Percentiles rank a stretch among this genome's conserved stretches.
Evolutionary conservation across 805 yeast genomes (phyloP).

Genomic region (Kodamaea leandrae): DNA sequence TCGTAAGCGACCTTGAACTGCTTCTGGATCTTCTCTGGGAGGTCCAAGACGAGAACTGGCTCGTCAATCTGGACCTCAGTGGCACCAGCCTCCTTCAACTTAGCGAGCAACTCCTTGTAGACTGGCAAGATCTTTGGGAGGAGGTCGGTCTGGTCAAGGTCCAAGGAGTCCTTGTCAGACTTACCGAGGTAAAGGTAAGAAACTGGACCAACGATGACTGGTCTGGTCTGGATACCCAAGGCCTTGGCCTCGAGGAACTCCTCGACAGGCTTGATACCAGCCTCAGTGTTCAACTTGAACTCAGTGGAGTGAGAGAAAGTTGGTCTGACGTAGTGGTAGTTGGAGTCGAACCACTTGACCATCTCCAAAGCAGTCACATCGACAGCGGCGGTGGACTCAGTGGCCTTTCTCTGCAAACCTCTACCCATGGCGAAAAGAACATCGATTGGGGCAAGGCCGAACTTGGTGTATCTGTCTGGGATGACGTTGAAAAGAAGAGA

Average conservation of each 20-base stretch:
- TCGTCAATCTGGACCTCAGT: constrained; percentile 94
- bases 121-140: constrained; percentile 90
- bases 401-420: constrained; percentile 97
- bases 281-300: constrained; percentile 77
- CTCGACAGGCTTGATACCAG: constrained; percentile 91
- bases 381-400: constrained; percentile 81
- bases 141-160: constrained; percentile 87
- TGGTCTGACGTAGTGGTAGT: constrained; percentile 99
- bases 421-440: constrained; percentile 99
- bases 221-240: constrained; percentile 95
- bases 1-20: constrained; percentile 89
- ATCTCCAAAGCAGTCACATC: constrained; percentile 98
- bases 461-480: constrained; percentile 96
- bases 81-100: constrained; percentile 94
- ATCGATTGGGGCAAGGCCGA: constrained; percentile 83
- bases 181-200: constrained; percentile 94
- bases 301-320: constrained; percentile 93
- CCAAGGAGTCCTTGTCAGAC: constrained; percentile 96
- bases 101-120: constrained; percentile 82
- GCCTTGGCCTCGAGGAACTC: constrained; percentile 98
- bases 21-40: constrained; percentile 77
- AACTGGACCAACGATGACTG: constrained; percentile 94
- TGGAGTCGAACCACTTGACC: constrained; percentile 99
- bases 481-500: constrained; percentile 91
- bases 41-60: constrained; percentile 93